Evolutionary conservation across 176 grass and related monocot species (phyloP), one percentile per base, ranked within the genome.

Genomic region (Microstegium vimineum): DNA sequence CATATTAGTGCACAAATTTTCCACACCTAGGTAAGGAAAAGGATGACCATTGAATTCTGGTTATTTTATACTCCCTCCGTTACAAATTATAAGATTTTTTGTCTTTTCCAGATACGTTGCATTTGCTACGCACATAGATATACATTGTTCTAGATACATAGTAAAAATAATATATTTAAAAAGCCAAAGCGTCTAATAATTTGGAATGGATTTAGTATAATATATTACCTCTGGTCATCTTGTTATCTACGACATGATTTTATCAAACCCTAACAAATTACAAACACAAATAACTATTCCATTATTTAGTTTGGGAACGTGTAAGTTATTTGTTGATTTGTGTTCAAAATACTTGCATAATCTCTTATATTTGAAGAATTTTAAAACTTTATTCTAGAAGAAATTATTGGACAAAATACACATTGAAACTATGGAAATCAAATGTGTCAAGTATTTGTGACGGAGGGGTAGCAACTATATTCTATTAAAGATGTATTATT

Each of bases 11-110:
- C 52, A 68, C 23, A 78, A 59, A 62, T 73, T 63, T 81, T 33
- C 49, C 23, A 46, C 31, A 47, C 5, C 52, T 73, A 61, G 13
- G 16, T n/a, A 84, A 33, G 37, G 5, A 80, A 80, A 79, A 85
- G 22, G 26, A 84, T 85, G 23, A 76, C 64, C 15, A 64, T 43
- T 25, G 31, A 68, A 66, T 3, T 65, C 26, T 10, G 43, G 42
- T 54, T 77, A 6, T 75, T 80, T 34, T 75, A 26, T 54, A n/a
- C n/a, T n/a, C n/a, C n/a, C n/a, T n/a, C n/a, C n/a, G n/a, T n/a
- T n/a, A n/a, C n/a, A n/a, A n/a, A n/a, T n/a, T n/a, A n/a, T n/a
- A n/a, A n/a, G n/a, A n/a, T n/a, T n/a, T n/a, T n/a, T n/a, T n/a
- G n/a, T n/a, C n/a, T n/a, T n/a, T n/a, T n/a, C n/a, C n/a, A n/a